Conservation (phyloP, 768 basidiomycete genomes). For the Pleurotus pulmonarius region DNA sequence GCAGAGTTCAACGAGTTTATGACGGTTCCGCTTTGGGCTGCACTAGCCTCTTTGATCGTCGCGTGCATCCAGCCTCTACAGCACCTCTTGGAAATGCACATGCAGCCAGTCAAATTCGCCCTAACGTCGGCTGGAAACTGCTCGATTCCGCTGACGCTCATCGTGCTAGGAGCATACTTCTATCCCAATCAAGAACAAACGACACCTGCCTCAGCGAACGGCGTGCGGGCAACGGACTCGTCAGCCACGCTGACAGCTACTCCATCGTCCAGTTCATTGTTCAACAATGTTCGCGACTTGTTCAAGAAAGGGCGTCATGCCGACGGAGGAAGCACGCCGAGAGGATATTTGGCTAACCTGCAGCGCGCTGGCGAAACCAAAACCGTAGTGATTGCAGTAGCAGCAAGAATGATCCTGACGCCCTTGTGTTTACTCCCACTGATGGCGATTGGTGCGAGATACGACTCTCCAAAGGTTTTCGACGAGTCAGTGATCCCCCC, state of each 20-base stretch:
- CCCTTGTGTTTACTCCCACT: constrained; percentile 77
- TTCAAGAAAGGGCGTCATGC: constrained; percentile 27
- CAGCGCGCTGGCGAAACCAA: constrained; percentile 66
- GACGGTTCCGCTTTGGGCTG: constrained; percentile 86
- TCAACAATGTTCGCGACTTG: constrained; percentile 39
- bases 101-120: constrained; percentile 66
- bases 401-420: constrained; percentile 83
- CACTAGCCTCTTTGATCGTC: constrained; percentile 68
- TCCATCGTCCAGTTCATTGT: not conserved
- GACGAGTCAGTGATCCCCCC: constrained; percentile 58
- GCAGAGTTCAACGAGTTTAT: constrained; percentile 64
- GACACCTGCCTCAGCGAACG: not conserved
- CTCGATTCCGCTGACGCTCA: constrained; percentile 82
- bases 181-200: constrained; percentile 37
- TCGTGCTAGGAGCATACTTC: constrained; percentile 94
- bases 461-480: constrained; percentile 58
- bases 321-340: constrained; percentile 14
- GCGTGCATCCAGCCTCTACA: constrained; percentile 78
- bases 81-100: constrained; percentile 56
- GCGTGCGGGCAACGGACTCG: constrained; percentile 13
- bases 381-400: constrained; percentile 81
- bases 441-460: constrained; percentile 59
- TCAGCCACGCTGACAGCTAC: constrained; percentile 29
- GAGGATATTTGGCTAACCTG: not conserved
- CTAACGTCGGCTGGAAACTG: constrained; percentile 68